Conservation (phyloP, 2,329 filamentous ascomycete species). For the Parastagonospora avenae region DNA sequence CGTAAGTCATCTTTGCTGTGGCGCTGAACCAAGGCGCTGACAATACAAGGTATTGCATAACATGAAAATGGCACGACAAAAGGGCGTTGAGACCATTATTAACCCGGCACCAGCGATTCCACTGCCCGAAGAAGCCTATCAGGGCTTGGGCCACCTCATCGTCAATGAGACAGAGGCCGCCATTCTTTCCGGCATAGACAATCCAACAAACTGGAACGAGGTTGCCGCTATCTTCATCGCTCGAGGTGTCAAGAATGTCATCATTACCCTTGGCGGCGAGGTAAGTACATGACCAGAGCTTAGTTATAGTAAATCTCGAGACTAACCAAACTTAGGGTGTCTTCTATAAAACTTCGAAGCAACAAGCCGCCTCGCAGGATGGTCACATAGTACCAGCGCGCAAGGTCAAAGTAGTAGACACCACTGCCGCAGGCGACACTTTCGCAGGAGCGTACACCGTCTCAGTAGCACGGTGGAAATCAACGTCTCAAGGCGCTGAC, state of each 20-base stretch:
- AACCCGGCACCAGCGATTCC: slow-evolving; percentile 78
- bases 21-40: background rate
- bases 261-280: slow-evolving; percentile 82
- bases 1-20: slow-evolving; percentile 20
- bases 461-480: slow-evolving; percentile 62
- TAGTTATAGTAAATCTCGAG: slow-evolving; percentile 2
- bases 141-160: slow-evolving; percentile 75
- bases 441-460: slow-evolving; percentile 90
- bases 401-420: slow-evolving; percentile 83
- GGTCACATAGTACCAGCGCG: slow-evolving; percentile 63
- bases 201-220: slow-evolving; percentile 38
- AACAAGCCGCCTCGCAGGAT: slow-evolving; percentile 50
- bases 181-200: slow-evolving; percentile 65
- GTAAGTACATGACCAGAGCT: slow-evolving; percentile 50
- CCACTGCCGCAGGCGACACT: slow-evolving; percentile 91
- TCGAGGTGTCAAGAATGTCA: slow-evolving; percentile 74
- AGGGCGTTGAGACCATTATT: slow-evolving; percentile 65
- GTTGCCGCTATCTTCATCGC: slow-evolving; percentile 61
- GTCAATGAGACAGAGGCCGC: slow-evolving; percentile 91
- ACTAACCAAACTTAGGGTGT: slow-evolving; percentile 43
- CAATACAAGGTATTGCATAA: slow-evolving; percentile 38
- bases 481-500: slow-evolving; percentile 47
- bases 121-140: slow-evolving; percentile 70
- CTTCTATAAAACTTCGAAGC: slow-evolving; percentile 52
- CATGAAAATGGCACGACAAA: slow-evolving; percentile 41